Evolutionary conservation across 352 stramenopile genomes (phyloP).

Genomic region (Phytophthora constricta): DNA sequence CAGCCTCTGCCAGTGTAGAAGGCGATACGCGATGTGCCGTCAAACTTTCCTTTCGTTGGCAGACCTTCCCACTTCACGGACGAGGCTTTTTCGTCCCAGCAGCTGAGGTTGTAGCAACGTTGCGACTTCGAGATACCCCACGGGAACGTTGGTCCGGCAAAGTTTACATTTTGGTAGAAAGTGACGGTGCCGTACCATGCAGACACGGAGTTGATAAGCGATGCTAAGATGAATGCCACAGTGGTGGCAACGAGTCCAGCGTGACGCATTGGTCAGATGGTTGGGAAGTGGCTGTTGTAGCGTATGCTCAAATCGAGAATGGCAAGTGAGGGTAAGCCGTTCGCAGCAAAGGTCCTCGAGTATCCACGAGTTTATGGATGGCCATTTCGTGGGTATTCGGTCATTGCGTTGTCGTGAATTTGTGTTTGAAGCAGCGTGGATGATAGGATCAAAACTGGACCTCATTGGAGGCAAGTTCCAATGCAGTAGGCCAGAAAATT

Average conservation of each 20-base stretch:
- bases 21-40: slow-evolving; percentile 7
- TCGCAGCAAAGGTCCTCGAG: too few relatives aligned
- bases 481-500: too few relatives aligned
- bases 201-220: slow-evolving; percentile 9
- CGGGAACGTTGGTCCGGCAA: slow-evolving; percentile 17
- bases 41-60: slow-evolving; percentile 13
- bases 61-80: slow-evolving; percentile 38
- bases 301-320: too few relatives aligned
- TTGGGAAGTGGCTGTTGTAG: not conserved
- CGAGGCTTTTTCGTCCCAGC: slow-evolving; percentile 32
- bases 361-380: too few relatives aligned
- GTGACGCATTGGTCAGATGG: not conserved
- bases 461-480: too few relatives aligned
- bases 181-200: slow-evolving; percentile 19
- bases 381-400: too few relatives aligned
- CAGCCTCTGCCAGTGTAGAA: slow-evolving; percentile 31
- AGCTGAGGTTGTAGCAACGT: slow-evolving; percentile 35
- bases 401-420: too few relatives aligned
- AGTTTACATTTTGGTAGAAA: slow-evolving; percentile 20
- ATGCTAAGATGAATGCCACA: not conserved
- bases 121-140: slow-evolving; percentile 32
- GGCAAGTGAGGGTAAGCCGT: too few relatives aligned
- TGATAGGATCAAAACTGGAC: too few relatives aligned
- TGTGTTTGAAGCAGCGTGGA: too few relatives aligned
- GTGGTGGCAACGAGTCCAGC: not conserved